A percentile compares a stretch with the other conserved stretches of the same genome.
Conservation (phyloP, 139 green algal species). For the Coelastrella sp. region DNA sequence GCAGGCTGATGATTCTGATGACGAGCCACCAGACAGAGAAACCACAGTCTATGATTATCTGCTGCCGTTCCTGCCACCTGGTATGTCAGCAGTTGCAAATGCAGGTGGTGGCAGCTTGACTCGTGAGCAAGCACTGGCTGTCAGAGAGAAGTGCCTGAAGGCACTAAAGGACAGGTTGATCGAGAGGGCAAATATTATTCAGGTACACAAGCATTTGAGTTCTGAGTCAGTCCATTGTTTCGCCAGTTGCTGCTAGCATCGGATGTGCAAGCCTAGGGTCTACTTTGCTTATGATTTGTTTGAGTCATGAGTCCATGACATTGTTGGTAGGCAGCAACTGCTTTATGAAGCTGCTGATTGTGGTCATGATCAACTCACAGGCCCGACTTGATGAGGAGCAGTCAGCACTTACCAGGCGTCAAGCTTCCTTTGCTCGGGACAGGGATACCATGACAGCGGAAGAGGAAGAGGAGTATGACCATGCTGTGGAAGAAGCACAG, state of each 20-base stretch:
- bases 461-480: constrained; percentile 88
- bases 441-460: constrained; percentile 78
- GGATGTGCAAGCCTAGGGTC: neutral
- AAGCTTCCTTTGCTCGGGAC: constrained; percentile 84
- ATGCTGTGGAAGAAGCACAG: constrained; percentile 71
- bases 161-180: constrained; percentile 90
- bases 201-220: constrained; percentile 57
- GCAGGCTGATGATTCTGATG: constrained; percentile 72
- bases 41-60: constrained; percentile 79
- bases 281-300: too few species aligned
- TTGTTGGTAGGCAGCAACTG: too few species aligned
- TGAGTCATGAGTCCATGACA: too few species aligned
- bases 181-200: constrained; percentile 89
- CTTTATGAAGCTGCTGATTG: neutral
- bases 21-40: constrained; percentile 68
- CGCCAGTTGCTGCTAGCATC: neutral
- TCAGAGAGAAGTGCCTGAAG: constrained; percentile 80
- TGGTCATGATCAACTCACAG: constrained; percentile 35
- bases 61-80: constrained; percentile 82
- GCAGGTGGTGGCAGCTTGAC: constrained; percentile 56
- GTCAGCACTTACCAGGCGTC: constrained; percentile 73
- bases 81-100: constrained; percentile 56
- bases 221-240: too few species aligned
- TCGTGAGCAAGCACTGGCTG: constrained; percentile 69
- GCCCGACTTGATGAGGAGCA: constrained; percentile 85